Conservation (phyloP, 108 stramenopile species). For the Nitzschia sp. region DNA sequence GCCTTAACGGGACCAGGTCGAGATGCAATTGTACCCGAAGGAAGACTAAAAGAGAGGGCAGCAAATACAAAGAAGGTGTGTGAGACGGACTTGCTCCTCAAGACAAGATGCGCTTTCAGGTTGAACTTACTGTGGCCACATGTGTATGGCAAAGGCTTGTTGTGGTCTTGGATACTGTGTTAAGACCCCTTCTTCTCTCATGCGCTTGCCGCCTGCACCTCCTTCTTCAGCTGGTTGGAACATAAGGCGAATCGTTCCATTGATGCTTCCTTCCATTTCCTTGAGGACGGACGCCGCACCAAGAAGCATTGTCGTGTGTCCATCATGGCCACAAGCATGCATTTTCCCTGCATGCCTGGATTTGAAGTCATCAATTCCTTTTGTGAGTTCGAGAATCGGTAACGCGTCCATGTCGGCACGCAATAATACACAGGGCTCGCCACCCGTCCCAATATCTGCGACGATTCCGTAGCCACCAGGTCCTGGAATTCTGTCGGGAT, state of each 20-base stretch:
- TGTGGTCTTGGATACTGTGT: constrained; percentile 50
- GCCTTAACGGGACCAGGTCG: constrained; percentile 84
- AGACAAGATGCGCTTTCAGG: too few species aligned
- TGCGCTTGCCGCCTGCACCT: constrained; percentile 83
- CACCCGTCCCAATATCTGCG: constrained; percentile 75
- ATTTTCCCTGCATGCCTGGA: constrained; percentile 63
- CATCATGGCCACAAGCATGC: constrained; percentile 97
- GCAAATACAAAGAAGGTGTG: neutral
- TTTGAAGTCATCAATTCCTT: constrained; percentile 49
- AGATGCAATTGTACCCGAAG: constrained; percentile 68
- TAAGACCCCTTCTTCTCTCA: constrained; percentile 89
- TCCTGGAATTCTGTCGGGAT: constrained; percentile 43
- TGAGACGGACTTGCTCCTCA: neutral
- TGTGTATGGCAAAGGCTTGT: constrained; percentile 85
- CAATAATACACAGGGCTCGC: constrained; percentile 68
- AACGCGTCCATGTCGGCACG: constrained; percentile 96
- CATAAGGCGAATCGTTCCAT: constrained; percentile 64
- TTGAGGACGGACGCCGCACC: constrained; percentile 80
- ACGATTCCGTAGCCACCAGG: constrained; percentile 80
- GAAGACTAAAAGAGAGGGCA: constrained; percentile 33
- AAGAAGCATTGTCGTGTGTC: constrained; percentile 88
- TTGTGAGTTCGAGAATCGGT: constrained; percentile 78
- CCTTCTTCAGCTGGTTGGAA: constrained; percentile 93
- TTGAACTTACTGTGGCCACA: constrained; percentile 72
- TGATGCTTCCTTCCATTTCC: constrained; percentile 46